Conservation (phyloP, 148 eudicot species). For the Chenopodium suecicum region DNA sequence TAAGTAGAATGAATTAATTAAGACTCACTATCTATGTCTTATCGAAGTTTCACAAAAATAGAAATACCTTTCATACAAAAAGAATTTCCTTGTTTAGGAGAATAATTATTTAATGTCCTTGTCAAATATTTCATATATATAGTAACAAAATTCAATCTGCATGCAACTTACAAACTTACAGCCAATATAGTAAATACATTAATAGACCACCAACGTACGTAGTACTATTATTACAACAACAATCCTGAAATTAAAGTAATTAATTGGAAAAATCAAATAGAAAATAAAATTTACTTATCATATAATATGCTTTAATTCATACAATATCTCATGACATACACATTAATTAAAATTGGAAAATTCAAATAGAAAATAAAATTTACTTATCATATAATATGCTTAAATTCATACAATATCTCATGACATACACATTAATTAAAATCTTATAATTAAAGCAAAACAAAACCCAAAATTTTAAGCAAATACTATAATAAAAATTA, state of each 20-base stretch:
- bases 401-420: background rate
- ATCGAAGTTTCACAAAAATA: constrained; percentile 17
- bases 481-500: background rate
- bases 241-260: too few species aligned
- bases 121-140: constrained; percentile 12
- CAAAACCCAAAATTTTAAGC: background rate
- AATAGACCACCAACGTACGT: constrained; percentile 3
- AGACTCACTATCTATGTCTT: background rate
- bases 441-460: background rate
- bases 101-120: constrained; percentile 18
- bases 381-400: background rate
- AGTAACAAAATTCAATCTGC: constrained; percentile 3
- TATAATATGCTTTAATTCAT: background rate
- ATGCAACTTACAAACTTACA: constrained; percentile 17
- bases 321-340: too few species aligned
- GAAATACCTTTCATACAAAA: constrained; percentile 9
- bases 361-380: too few species aligned
- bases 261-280: too few species aligned
- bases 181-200: background rate
- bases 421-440: too few species aligned
- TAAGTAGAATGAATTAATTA: too few species aligned
- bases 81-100: constrained; percentile 14
- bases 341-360: too few species aligned
- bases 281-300: too few species aligned
- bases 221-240: background rate